A percentile compares a stretch with the other conserved stretches of the same genome.
phyloP scores from a whole-genome alignment of 148 eudicot genomes.

The Heliamphora exappendiculata region DNA sequence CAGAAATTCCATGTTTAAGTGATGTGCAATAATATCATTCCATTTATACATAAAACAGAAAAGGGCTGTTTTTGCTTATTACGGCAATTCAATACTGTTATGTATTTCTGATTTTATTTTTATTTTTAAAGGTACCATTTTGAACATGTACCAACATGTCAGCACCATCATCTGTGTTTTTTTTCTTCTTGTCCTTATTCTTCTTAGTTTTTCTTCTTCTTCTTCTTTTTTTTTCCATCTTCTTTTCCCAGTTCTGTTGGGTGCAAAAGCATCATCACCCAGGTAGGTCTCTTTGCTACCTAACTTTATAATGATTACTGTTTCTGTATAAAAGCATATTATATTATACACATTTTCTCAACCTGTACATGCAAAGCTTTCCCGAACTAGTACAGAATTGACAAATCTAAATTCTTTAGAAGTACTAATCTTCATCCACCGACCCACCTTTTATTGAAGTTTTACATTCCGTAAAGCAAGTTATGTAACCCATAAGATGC shows the following conservation, averaged over 20 bases:
- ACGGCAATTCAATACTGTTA: background rate
- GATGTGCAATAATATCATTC: background rate
- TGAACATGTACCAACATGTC: background rate
- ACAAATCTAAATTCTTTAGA: background rate
- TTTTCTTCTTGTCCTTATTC: background rate
- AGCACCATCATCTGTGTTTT: background rate
- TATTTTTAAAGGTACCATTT: background rate
- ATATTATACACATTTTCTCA: background rate
- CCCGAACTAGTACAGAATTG: background rate
- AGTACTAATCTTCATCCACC: background rate
- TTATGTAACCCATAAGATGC: background rate
- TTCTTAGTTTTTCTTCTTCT: background rate
- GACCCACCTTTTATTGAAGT: background rate
- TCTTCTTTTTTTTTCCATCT: background rate
- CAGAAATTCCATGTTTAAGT: background rate
- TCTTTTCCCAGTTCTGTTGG: background rate
- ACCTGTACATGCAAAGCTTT: background rate
- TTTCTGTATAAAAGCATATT: background rate
- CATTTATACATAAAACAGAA: background rate
- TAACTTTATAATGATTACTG: background rate
- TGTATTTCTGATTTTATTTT: background rate
- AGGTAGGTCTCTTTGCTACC: background rate
- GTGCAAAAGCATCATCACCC: slow-evolving; percentile 6
- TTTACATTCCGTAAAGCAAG: too few species aligned
- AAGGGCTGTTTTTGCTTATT: slow-evolving; percentile 1